phyloP scores from a whole-genome alignment of 306 rosid species.

The Medicago truncatula region MtrunA17r5.0-ANR NC_053048.1:34611501-34612000 shows the following conservation, averaged over 20 bases:
- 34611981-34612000: conserved; percentile 65
- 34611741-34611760: conserved; percentile 89
- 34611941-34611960: conserved; percentile 90
- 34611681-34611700: conserved; percentile 32
- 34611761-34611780: conserved; percentile 87
- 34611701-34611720: conserved; percentile 25
- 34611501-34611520: conserved; percentile 10
- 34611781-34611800: conserved; percentile 89
- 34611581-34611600: conserved; percentile 24
- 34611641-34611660: conserved; percentile 4
- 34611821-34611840: conserved; percentile 80
- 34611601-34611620: conserved; percentile 12
- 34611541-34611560: conserved; percentile 20
- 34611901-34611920: conserved; percentile 78
- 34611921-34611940: conserved; percentile 82
- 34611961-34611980: conserved; percentile 85
- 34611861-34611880: conserved; percentile 95
- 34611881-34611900: conserved; percentile 95
- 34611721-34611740: conserved; percentile 33
- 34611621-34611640: conserved; percentile 26
- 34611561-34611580: conserved; percentile 22
- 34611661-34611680: conserved; percentile 31
- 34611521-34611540: background rate
- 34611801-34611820: conserved; percentile 91
- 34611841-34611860: conserved; percentile 81